phyloP scores from a whole-genome alignment of 2,329 filamentous ascomycete genomes.

The Helicocarpus griseus region DNA sequence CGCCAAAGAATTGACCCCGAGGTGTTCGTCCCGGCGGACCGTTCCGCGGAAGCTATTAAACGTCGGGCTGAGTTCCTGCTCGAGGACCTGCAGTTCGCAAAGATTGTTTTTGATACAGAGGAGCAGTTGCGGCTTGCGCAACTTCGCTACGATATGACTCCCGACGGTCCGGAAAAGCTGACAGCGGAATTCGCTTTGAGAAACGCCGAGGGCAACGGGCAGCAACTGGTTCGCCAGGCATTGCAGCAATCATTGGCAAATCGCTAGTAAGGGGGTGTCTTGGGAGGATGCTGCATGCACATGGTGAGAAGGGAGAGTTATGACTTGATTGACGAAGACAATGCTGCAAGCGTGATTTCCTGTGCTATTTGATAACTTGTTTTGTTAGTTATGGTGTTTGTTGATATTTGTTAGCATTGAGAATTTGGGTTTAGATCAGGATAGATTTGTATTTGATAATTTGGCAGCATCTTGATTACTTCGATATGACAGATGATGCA shows the following conservation, averaged over 20 bases:
- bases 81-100: slow-evolving; percentile 8
- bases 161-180: not conserved
- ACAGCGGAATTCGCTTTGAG: not conserved
- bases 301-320: too few relatives aligned
- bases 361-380: too few relatives aligned
- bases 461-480: too few relatives aligned
- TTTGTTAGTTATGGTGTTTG: too few relatives aligned
- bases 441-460: too few relatives aligned
- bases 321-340: too few relatives aligned
- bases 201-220: not conserved
- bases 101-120: slow-evolving; percentile 5
- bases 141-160: slow-evolving; percentile 5
- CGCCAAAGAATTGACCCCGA: slow-evolving; percentile 9
- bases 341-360: too few relatives aligned
- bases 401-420: too few relatives aligned
- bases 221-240: not conserved
- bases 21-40: slow-evolving; percentile 11
- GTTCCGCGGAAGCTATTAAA: slow-evolving; percentile 10
- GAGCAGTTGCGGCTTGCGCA: slow-evolving; percentile 1
- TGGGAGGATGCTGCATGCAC: too few relatives aligned
- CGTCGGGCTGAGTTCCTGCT: slow-evolving; percentile 10
- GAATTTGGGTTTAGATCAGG: too few relatives aligned
- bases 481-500: too few relatives aligned
- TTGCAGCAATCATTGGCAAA: not conserved
- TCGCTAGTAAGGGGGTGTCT: not conserved